Conservation (phyloP, 164 flowering plant species). For the Berberis vulgaris region DNA sequence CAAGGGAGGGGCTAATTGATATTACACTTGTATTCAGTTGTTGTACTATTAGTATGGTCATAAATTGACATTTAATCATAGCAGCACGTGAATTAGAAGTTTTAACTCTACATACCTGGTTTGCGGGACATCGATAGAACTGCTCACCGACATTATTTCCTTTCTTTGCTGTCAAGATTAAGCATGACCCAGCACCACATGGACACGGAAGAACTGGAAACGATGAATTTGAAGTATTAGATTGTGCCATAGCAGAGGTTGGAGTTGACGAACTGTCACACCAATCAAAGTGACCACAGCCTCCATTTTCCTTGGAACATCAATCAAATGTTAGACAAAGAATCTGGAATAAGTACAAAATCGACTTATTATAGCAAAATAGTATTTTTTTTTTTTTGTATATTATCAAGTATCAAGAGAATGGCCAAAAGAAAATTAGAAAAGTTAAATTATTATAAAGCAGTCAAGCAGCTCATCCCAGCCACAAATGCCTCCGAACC, state of each 20-base stretch:
- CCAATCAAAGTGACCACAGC: slow-evolving; percentile 30
- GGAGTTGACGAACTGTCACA: slow-evolving; percentile 15
- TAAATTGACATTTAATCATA: not conserved
- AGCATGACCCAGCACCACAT: slow-evolving; percentile 31
- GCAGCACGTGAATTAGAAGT: not conserved
- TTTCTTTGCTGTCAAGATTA: not conserved
- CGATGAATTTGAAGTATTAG: slow-evolving; percentile 1
- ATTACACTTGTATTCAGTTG: no score
- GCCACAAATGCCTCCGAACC: no score
- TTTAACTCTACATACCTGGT: not conserved
- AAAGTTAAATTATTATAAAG: no score
- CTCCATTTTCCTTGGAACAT: slow-evolving; percentile 5
- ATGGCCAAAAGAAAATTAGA: no score
- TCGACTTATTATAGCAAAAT: not conserved
- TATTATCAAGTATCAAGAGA: no score
- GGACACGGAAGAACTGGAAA: slow-evolving; percentile 14
- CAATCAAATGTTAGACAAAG: not conserved
- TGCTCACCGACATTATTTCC: not conserved
- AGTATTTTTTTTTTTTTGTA: no score
- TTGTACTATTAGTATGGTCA: not conserved
- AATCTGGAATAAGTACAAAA: not conserved
- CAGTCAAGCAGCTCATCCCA: no score
- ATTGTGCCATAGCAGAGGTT: not conserved
- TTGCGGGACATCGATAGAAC: slow-evolving; percentile 1
- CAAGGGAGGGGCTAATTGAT: no score